Conservation (phyloP, 1,284 basidiomycete species). For the Ustilago shanxiensis region DNA sequence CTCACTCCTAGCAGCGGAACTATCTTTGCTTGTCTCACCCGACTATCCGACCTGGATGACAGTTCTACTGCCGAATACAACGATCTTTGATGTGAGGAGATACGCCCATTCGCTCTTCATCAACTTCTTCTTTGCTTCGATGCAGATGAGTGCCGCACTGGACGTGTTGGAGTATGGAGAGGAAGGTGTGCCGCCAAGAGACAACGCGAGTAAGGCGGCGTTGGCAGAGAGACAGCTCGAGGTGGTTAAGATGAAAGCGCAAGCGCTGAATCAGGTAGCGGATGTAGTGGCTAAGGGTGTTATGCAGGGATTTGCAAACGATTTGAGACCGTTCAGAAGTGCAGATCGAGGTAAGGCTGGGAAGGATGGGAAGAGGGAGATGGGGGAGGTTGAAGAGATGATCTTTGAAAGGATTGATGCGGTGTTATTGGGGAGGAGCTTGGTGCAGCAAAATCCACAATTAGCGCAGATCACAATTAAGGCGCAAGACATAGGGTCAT, state of each 20-base stretch:
- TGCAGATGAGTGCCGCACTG: constrained; percentile 76
- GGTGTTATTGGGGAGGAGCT: constrained; percentile 26
- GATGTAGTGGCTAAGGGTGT: constrained; percentile 5
- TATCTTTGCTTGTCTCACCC: constrained; percentile 60
- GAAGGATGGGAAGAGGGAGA: constrained; percentile 9
- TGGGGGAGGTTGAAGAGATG: constrained; percentile 18
- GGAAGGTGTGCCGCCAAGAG: constrained; percentile 12
- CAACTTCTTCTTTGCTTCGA: constrained; percentile 79
- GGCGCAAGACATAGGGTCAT: background rate
- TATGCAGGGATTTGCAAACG: constrained; percentile 9
- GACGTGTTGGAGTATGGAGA: constrained; percentile 43
- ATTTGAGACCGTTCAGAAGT: constrained; percentile 17
- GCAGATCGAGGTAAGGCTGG: background rate
- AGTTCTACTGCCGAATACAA: constrained; percentile 76
- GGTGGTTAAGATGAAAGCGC: constrained; percentile 13
- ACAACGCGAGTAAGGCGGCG: background rate
- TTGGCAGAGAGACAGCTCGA: constrained; percentile 14
- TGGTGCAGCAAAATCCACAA: constrained; percentile 27
- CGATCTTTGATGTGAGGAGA: constrained; percentile 79
- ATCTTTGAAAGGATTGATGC: constrained; percentile 22
- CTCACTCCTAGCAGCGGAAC: constrained; percentile 54
- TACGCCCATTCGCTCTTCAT: constrained; percentile 83
- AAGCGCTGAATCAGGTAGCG: background rate
- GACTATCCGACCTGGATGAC: constrained; percentile 71
- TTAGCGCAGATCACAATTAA: background rate